Conservation (phyloP, 2,329 filamentous ascomycete species). For the Fusarium transvaalense region DNA sequence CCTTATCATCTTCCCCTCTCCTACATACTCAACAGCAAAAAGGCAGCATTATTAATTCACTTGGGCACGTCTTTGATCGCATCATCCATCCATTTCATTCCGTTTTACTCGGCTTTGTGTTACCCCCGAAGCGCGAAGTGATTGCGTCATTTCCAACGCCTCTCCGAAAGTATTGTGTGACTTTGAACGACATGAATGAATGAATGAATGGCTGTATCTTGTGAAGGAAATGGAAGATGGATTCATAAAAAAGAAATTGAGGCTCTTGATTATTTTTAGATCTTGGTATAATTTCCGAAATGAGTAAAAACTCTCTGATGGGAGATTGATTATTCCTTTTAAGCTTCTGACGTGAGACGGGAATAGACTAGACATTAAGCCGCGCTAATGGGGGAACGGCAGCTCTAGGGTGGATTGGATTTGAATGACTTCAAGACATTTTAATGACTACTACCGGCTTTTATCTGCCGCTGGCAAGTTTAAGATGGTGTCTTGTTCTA, state of each 20-base stretch:
- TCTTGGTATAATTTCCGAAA: conserved; percentile 5
- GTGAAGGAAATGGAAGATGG: no score
- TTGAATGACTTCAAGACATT: not conserved
- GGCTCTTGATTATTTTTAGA: conserved; percentile 6
- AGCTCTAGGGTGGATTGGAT: conserved; percentile 3
- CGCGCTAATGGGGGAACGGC: conserved; percentile 9
- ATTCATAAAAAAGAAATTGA: not conserved
- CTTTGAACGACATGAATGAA: no score
- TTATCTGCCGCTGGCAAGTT: no score
- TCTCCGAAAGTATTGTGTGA: conserved; percentile 4
- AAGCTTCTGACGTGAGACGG: conserved; percentile 31
- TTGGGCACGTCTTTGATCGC: conserved; percentile 16
- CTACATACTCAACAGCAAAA: not conserved
- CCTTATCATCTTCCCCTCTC: not conserved
- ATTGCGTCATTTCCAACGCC: conserved; percentile 18
- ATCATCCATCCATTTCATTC: not conserved
- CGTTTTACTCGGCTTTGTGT: conserved; percentile 11
- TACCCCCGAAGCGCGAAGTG: conserved; percentile 20
- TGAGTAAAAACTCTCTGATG: not conserved
- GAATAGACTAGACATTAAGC: not conserved
- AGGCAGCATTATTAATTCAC: conserved; percentile 27
- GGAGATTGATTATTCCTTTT: not conserved
- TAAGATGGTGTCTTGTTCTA: not conserved
- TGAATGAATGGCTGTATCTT: no score
- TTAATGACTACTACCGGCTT: not conserved